Percentiles rank a stretch among this genome's conserved stretches.
phyloP scores from a whole-genome alignment of 106 monocot genomes.

The Ottelia alismoides region DNA sequence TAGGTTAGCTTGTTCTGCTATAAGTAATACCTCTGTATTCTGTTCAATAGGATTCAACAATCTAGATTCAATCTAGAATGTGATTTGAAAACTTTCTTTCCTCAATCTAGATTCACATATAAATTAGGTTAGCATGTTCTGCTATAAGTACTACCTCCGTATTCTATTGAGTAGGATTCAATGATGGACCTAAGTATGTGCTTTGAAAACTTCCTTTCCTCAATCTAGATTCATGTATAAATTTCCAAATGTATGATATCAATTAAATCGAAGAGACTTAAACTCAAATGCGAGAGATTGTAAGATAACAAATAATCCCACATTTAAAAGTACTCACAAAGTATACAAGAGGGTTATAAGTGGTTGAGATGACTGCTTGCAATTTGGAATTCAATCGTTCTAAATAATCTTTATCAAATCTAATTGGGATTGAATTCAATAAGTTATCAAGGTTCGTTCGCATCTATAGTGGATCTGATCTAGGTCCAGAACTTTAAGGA shows the following conservation, averaged over 20 bases:
- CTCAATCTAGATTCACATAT: neutral
- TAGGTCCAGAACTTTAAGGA: too few species aligned
- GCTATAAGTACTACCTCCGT: neutral
- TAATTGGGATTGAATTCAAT: too few species aligned
- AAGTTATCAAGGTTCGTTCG: too few species aligned
- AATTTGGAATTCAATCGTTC: too few species aligned
- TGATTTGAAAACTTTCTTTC: neutral
- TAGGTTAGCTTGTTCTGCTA: neutral
- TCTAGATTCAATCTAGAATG: neutral
- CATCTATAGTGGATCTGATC: too few species aligned
- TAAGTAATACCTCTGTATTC: slow-evolving; percentile 1
- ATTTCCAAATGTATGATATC: neutral
- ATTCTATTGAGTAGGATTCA: neutral
- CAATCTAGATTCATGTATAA: neutral
- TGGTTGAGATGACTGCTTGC: too few species aligned
- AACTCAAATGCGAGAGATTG: neutral
- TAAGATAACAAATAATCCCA: too few species aligned
- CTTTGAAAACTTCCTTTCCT: neutral
- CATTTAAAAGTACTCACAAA: too few species aligned
- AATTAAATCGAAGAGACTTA: neutral
- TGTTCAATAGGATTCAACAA: slow-evolving; percentile 5
- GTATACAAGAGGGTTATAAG: too few species aligned
- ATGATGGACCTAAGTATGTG: neutral
- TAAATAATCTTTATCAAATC: too few species aligned
- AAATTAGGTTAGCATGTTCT: neutral